These are phyloP conservation scores for Taphrina sp. DNA, from an alignment of 1,139 yeast genomes.

Conservation along the genomic window DNA sequence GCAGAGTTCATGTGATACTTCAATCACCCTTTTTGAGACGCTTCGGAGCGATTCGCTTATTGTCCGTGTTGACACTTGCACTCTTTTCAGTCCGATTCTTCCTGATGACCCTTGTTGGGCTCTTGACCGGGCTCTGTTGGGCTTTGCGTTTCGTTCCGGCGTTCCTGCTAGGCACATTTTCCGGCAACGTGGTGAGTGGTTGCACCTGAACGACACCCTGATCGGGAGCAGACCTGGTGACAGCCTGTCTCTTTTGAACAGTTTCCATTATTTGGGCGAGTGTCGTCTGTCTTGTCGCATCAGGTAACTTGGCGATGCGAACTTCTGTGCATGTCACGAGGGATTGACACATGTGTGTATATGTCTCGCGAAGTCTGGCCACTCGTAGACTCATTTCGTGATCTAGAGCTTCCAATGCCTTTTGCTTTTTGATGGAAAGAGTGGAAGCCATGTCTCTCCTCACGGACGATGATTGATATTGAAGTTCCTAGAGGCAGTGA, in stretches of 20 bases:
- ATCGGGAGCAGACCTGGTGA: background rate
- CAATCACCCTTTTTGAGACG: background rate
- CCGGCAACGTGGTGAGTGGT: background rate
- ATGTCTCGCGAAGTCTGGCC: constrained; percentile 1
- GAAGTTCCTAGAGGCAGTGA: no score
- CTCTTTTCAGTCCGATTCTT: constrained; percentile 2
- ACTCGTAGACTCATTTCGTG: constrained; percentile 8
- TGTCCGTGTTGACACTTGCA: background rate
- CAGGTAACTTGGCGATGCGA: constrained; percentile 9
- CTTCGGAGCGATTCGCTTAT: background rate
- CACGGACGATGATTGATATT: no score
- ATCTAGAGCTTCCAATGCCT: constrained; percentile 7
- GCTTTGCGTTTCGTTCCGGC: background rate
- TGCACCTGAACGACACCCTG: background rate
- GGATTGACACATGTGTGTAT: constrained; percentile 8
- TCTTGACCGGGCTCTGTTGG: background rate
- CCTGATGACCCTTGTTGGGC: constrained; percentile 1
- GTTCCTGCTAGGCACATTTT: no score
- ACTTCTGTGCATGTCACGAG: constrained; percentile 11
- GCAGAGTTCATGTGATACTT: background rate
- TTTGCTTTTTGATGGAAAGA: background rate
- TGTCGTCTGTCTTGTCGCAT: background rate
- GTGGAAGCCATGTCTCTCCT: background rate
- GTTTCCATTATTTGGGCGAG: background rate
- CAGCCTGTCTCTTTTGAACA: background rate